phyloP scores from a whole-genome alignment of 352 stramenopile genomes.

The Phytopythium sindhum region DNA sequence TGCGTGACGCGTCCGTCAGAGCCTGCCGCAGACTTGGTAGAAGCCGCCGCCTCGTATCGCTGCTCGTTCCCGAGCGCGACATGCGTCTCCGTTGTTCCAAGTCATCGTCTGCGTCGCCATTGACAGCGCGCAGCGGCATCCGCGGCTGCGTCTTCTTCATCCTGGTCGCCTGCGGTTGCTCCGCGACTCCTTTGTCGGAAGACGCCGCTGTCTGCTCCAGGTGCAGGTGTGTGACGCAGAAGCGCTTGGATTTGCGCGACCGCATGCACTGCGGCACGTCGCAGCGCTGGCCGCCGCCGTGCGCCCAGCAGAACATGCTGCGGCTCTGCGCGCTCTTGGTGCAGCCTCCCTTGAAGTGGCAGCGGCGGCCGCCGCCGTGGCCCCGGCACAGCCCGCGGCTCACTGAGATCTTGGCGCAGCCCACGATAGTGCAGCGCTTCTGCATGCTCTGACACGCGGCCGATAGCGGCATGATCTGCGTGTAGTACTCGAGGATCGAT shows the following conservation, averaged over 20 bases:
- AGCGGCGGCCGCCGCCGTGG: constrained; percentile 64
- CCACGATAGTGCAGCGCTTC: constrained; percentile 55
- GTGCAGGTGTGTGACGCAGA: constrained; percentile 55
- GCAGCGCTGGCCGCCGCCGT: constrained; percentile 68
- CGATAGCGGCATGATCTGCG: constrained; percentile 34
- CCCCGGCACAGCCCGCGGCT: constrained; percentile 61
- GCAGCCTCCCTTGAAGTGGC: constrained; percentile 44
- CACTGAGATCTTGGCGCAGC: constrained; percentile 66
- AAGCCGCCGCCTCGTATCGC: constrained; percentile 7
- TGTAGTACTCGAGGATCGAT: constrained; percentile 41
- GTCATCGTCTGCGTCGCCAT: background rate
- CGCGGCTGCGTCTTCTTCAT: background rate
- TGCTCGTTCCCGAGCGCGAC: background rate
- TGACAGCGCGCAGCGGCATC: background rate
- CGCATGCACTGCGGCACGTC: constrained; percentile 61
- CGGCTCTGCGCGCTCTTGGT: constrained; percentile 68
- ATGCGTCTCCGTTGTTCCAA: background rate
- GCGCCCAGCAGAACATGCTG: constrained; percentile 65
- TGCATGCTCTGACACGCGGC: constrained; percentile 50
- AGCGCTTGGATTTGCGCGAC: constrained; percentile 60
- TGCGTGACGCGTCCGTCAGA: constrained; percentile 38
- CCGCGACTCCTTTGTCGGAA: background rate
- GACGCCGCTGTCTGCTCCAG: constrained; percentile 14
- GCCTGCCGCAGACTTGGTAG: constrained; percentile 51
- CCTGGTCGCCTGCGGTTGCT: background rate